Evolutionary conservation across 257 asterid genomes (phyloP), one percentile per base, ranked within the genome.

Genomic region (Plantago ovata): DNA sequence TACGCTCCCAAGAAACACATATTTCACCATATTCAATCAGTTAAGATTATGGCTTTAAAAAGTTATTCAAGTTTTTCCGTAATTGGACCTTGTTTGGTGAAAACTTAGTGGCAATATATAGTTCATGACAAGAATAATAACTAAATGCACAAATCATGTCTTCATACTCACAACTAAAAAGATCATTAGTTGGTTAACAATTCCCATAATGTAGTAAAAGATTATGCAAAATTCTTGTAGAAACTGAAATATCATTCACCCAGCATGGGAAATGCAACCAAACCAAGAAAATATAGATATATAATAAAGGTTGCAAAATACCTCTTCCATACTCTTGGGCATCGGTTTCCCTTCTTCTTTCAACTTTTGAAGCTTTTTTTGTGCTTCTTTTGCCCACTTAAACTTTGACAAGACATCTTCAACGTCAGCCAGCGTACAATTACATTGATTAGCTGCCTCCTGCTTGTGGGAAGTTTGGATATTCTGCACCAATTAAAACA

Each of bases 301-400:
- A 28, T 8, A 28, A 8, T 28, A 28, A n/a, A n/a, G n/a, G n/a
- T n/a, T n/a, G n/a, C 3, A 6, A 28, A 6, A 3, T 79, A 89
- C 95, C 96, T 91, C 96, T 0, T 77, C 81, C 79, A 85, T 48
- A 72, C 74, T 87, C 83, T 77, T 91, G 13, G 98, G 98, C 77
- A 87, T 64, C 38, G 95, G 96, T 68, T 91, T 90, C 58, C 97
- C 95, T 58, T 90, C 94, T 48, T 69, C 81, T 65, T 90, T 69
- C 47, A 90, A 75, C 79, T 79, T 75, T 68, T 77, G 86, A 51
- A 84, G 19, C 80, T 86, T 89, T 52, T 22, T 48, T 61, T 89
- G 90, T 38, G 97, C 97, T 63, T 71, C 77, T 77, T 84, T 89
- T 19, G 95, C 95, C 97, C 97, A 89, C 47, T 88, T 80, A 71